A percentile compares a stretch with the other conserved stretches of the same genome.
Evolutionary conservation across 2,329 filamentous ascomycete genomes (phyloP).

Genomic region (Byssoonygena ceratinophila): DNA sequence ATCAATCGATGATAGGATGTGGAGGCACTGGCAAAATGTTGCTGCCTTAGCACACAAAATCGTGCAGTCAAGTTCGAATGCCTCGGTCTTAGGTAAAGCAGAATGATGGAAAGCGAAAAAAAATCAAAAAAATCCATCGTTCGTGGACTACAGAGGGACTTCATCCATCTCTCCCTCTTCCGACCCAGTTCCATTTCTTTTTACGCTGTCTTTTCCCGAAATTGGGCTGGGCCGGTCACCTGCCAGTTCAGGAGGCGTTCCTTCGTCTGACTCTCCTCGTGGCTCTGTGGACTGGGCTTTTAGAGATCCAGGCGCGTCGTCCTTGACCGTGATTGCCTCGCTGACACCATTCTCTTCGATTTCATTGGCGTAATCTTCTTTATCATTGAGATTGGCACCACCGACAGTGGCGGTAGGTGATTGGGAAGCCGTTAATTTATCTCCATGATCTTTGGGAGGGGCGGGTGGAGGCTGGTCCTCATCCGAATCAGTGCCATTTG

Average conservation of each 20-base stretch:
- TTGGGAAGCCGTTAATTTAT: neutral
- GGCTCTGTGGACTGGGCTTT: neutral
- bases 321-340: neutral
- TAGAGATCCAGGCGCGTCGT: neutral
- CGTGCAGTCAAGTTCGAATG: neutral
- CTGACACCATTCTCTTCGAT: slow-evolving; percentile 10
- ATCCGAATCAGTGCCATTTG: slow-evolving; percentile 10
- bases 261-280: neutral
- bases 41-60: neutral
- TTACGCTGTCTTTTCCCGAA: neutral
- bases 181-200: slow-evolving; percentile 9
- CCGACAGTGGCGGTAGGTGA: neutral
- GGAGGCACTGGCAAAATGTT: neutral
- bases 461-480: slow-evolving; percentile 17
- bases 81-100: neutral
- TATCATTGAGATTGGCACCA: slow-evolving; percentile 10
- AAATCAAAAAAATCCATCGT: neutral
- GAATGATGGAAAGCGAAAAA: neutral
- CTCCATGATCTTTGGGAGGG: slow-evolving; percentile 17
- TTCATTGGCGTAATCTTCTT: slow-evolving; percentile 14
- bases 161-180: slow-evolving; percentile 20
- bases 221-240: neutral
- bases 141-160: slow-evolving; percentile 16
- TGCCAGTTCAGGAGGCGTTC: neutral
- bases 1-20: neutral